Percentiles rank a stretch among this genome's conserved stretches.
phyloP scores from a whole-genome alignment of 306 rosid species.

The Purshia tridentata region DNA sequence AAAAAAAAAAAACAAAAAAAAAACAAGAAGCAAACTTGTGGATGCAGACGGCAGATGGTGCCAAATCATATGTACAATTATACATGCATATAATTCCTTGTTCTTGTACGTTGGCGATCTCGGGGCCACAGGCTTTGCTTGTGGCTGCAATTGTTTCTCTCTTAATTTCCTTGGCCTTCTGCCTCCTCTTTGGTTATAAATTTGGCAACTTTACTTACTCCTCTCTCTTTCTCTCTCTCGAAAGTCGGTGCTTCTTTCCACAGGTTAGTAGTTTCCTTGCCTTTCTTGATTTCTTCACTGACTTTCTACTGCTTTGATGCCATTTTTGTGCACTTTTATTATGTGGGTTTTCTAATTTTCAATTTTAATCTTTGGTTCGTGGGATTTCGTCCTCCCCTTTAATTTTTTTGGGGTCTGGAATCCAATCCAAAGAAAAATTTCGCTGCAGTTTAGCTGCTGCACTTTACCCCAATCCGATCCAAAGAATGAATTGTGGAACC shows the following conservation, averaged over 20 bases:
- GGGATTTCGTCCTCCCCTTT: neutral
- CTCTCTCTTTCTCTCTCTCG: neutral
- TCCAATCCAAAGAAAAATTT: neutral
- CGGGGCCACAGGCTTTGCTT: constrained; percentile 53
- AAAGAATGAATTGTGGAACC: neutral
- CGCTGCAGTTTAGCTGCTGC: neutral
- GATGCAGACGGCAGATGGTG: neutral
- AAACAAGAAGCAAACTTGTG: neutral
- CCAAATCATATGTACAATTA: neutral
- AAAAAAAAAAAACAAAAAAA: neutral
- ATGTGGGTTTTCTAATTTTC: constrained; percentile 14
- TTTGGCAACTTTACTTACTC: neutral
- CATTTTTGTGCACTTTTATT: neutral
- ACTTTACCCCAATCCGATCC: neutral
- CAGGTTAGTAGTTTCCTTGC: constrained; percentile 22
- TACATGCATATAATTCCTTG: neutral
- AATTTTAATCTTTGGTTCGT: neutral
- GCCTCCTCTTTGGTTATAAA: constrained; percentile 13
- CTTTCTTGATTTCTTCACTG: constrained; percentile 5
- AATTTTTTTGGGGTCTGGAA: neutral
- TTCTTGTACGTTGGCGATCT: constrained; percentile 42
- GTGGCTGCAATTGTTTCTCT: constrained; percentile 51
- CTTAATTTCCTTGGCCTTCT: constrained; percentile 3
- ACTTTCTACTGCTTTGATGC: neutral
- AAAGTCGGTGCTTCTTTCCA: neutral